Base-by-base conservation (phyloP, 345 rosid genomes). In the Gynandropsis gynandra region DNA sequence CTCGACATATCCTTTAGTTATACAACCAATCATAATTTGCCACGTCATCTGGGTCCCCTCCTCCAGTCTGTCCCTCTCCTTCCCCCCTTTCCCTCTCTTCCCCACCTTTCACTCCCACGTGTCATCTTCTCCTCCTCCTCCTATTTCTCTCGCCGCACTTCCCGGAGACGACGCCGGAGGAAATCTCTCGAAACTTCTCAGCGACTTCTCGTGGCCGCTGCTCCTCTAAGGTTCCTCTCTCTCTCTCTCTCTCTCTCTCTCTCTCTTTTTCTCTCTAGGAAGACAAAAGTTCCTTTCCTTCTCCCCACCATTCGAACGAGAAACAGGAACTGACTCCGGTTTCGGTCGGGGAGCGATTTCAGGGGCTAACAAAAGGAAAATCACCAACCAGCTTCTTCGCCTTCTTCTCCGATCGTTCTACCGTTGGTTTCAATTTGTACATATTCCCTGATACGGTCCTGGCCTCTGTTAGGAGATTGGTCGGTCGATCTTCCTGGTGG, bases 161-260 rank as follows among this genome's bases (percentile, higher is more conserved):
- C 54, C 61, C 58, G 65, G 70, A 53, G 70, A 59, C 70, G 55
- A 65, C 64, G 54, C 38, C 70, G 65, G 68, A 50, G 57, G 50
- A 44, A 44, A 52, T 58, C 36, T 8, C 39, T 54, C 57, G 29
- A 47, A 60, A 66, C 52, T 66, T 67, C 17, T 64, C 67, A 48
- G 48, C 63, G 19, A 52, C 35, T 41, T 43, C 52, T 50, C 64
- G 63, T 40, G 32, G 60, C 34, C 49, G 37, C 18, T 55, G 69
- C 48, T 33, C 73, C 31, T 18, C 59, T 47, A 27, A 21, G n/a
- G 13, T 39, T 14, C 19, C 61, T 10, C 36, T 20, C 14, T 16
- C 38, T 24, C 50, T 53, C 13, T 37, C 47, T 36, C 40, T n/a
- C 39, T 52, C 32, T 60, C 54, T 55, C 42, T 41, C 36, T 14